Percentiles rank a stretch among this genome's conserved stretches.
Evolutionary conservation across 306 rosid species (phyloP).

Genomic region (Crotalaria pallida): DNA sequence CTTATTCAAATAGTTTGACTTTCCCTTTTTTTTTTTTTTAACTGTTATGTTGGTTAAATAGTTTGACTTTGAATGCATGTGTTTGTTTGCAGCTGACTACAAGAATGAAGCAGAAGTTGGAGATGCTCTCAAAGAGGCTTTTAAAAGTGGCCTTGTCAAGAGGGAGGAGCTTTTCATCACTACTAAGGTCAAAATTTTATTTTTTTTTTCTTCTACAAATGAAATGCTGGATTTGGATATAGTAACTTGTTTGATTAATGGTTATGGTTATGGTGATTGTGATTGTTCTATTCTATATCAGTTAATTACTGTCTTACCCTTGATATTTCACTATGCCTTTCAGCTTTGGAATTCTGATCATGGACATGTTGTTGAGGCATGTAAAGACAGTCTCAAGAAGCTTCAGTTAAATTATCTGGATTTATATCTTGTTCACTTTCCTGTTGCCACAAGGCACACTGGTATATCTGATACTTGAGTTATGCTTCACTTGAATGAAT

Average conservation of each 20-base stretch:
- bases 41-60: background rate
- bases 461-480: constrained; percentile 31
- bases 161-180: constrained; percentile 88
- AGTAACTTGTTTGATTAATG: background rate
- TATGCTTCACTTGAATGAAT: background rate
- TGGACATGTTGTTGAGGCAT: constrained; percentile 82
- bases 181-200: constrained; percentile 81
- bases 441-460: constrained; percentile 69
- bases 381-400: constrained; percentile 83
- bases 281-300: background rate
- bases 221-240: background rate
- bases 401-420: constrained; percentile 78
- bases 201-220: constrained; percentile 19
- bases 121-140: constrained; percentile 70
- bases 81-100: constrained; percentile 60
- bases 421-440: constrained; percentile 83
- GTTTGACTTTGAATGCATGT: constrained; percentile 15
- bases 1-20: background rate
- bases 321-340: constrained; percentile 24
- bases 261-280: no score
- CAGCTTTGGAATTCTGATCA: constrained; percentile 99
- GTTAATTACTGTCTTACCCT: constrained; percentile 5
- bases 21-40: background rate
- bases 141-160: constrained; percentile 60
- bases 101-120: constrained; percentile 81